These are phyloP conservation scores for Trichoderma oligosporum DNA, from an alignment of 2,329 filamentous ascomycete species.

Conservation along the genomic window DNA sequence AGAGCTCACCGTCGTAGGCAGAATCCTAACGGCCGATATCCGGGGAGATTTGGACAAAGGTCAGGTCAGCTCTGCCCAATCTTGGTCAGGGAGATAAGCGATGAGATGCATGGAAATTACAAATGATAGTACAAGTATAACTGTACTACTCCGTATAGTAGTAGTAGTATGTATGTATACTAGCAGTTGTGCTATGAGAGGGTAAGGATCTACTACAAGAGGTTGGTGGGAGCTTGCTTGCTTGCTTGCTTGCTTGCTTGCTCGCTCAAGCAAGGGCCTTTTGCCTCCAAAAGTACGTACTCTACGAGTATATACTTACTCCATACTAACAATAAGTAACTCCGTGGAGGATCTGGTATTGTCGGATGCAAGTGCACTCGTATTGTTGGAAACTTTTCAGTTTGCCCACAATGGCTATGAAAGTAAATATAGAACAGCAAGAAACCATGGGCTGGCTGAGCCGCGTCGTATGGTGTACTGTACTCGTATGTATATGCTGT, in stretches of 20 bases:
- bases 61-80: neutral
- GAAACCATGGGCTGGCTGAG: neutral
- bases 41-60: slow-evolving; percentile 1
- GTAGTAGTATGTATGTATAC: neutral
- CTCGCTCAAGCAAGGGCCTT: no score
- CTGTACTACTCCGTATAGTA: neutral
- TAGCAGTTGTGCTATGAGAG: neutral
- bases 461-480: neutral
- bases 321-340: no score
- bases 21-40: slow-evolving; percentile 16
- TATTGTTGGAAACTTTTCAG: neutral
- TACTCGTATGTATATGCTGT: neutral
- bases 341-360: no score
- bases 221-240: no score
- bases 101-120: slow-evolving; percentile 17
- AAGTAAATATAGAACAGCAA: slow-evolving; percentile 9
- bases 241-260: no score
- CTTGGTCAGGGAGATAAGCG: slow-evolving; percentile 5
- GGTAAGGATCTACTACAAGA: slow-evolving; percentile 11
- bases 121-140: neutral
- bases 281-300: neutral
- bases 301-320: neutral
- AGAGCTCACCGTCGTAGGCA: slow-evolving; percentile 1
- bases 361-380: neutral
- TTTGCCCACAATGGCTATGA: neutral